Evolutionary conservation across 2,329 filamentous ascomycete genomes (phyloP), one percentile per base, ranked within the genome.

Genomic region (Hypoxylon rubiginosum): DNA sequence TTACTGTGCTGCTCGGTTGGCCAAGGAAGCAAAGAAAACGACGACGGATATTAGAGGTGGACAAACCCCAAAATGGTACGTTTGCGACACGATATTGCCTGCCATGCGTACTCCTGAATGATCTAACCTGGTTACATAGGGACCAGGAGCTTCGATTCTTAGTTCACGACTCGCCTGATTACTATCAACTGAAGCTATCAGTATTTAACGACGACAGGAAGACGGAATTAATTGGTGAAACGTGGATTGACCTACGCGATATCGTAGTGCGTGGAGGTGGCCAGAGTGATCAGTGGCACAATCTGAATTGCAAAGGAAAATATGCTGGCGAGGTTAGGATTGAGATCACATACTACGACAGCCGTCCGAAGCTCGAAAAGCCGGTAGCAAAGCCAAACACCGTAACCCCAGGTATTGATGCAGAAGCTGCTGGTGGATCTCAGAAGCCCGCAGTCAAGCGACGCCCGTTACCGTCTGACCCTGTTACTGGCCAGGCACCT

Each of bases 121-220:
- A 58, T 32, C 51, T 24, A 48, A 55, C 53, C 64, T 45, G 51
- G 51, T 58, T 11, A 71, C 69, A 26, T 75, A 99, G 96, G 96
- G 96, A 99, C 79, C 93, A 98, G 80, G 96, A 99, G 79, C 87
- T 99, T 48, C 93, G 96, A 67, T 99, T 98, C 77, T 93, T 89
- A 48, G 96, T 99, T 15, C 95, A 97, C 85, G 94, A 98, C 76
- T 97, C 94, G 15, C 91, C 94, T 17, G 96, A 99, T 80, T 99
- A 99, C 83, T 94, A 93, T 80, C 93, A 94, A 77, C 86, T 99
- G 62, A 99, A 99, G 78, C 86, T 98, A 15, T 97, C 95, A 2
- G 88, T 98, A 5, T 99, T 99, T 82, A 97, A 97, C 77, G 96
- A 99, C 75, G 96, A 99, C 81, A 98, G 97, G 83, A 97, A 92